phyloP scores from a whole-genome alignment of 345 rosid species.

The Rhizophora apiculata region DNA sequence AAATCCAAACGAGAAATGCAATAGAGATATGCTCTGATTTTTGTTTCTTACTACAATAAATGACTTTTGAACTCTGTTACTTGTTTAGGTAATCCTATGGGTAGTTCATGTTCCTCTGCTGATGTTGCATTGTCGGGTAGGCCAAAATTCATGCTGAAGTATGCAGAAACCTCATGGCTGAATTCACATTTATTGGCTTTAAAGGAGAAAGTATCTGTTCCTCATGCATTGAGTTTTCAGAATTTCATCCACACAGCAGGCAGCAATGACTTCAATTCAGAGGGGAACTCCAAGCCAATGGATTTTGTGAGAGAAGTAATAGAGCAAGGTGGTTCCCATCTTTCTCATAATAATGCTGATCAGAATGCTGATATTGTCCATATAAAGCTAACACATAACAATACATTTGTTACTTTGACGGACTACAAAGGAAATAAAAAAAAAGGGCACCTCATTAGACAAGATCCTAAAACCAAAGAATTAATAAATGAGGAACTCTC shows the following conservation, averaged over 20 bases:
- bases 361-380: conserved; percentile 60
- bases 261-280: conserved; percentile 11
- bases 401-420: conserved; percentile 68
- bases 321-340: conserved; percentile 37
- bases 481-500: conserved; percentile 2
- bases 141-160: not conserved
- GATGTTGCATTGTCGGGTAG: conserved; percentile 22
- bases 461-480: no score
- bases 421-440: conserved; percentile 80
- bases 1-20: not conserved
- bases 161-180: conserved; percentile 22
- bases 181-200: conserved; percentile 7
- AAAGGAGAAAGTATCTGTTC: conserved; percentile 21
- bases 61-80: conserved; percentile 15
- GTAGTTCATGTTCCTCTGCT: conserved; percentile 5
- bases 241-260: conserved; percentile 33
- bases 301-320: conserved; percentile 46
- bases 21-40: not conserved
- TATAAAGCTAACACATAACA: conserved; percentile 69
- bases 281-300: conserved; percentile 8
- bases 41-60: not conserved
- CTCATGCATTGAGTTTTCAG: conserved; percentile 26
- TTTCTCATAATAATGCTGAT: conserved; percentile 32
- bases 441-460: not conserved
- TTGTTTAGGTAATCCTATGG: conserved; percentile 20